Evolutionary conservation across 768 basidiomycete genomes (phyloP), one percentile per base, ranked within the genome.

Genomic region (Rhodotorula toruloides): DNA sequence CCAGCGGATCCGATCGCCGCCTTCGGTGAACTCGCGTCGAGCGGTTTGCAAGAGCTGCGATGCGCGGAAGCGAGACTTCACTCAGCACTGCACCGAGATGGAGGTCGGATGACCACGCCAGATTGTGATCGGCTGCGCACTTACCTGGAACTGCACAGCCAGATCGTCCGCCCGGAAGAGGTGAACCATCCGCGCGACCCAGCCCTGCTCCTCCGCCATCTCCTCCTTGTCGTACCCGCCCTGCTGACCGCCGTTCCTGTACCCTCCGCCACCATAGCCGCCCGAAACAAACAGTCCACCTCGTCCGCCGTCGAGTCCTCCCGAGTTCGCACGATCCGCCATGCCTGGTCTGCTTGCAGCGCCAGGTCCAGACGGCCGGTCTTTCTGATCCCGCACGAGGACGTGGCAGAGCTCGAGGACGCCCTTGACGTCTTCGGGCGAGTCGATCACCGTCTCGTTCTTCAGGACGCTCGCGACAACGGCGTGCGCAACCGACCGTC

Each of bases 141-240:
- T 34, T 65, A 90, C 93, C 83, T 92, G 87, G 71, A 91, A 94
- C 74, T 99, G 96, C 21, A 87, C 84, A 72, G 84, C 88, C 70
- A 97, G 77, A 34, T 89, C 88, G 56, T 96, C 91, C 0, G 90
- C 83, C 29, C 87, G 81, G 84, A 98, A 96, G 39, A 98, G 77
- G 80, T 99, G 96, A 4, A 98, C 89, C 90, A 98, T 97, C 68
- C 94, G 81, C 46, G 96, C 94, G 22, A 97, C 85, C 96, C 96
- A 99, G 0, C 96, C 96, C 74, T 99, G 96, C 77, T 99, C 96
- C 77, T 99, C 96, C 0, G 92, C 93, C 81, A 92, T 82, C 75
- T 98, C 94, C 76, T 93, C 90, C 56, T 86, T 79, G 76, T 94
- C 93, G 46, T 74, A 73, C 50, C 25, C 58, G 21, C 31, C 57